Evolutionary conservation across 2,329 filamentous ascomycete genomes (phyloP).

Genomic region (Beauveria brongniartii): DNA sequence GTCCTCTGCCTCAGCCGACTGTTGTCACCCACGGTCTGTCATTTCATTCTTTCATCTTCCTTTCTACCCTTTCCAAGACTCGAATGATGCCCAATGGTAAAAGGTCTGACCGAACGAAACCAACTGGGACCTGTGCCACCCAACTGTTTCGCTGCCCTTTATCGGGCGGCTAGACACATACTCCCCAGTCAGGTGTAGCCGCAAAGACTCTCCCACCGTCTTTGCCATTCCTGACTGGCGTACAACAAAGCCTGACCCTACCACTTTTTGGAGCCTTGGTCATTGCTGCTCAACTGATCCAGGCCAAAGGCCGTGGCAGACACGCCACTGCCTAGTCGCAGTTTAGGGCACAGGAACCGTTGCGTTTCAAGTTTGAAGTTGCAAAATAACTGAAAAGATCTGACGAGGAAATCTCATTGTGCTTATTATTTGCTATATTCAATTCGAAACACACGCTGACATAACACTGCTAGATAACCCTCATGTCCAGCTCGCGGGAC

Average conservation of each 20-base stretch:
- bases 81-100: constrained; percentile 55
- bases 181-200: neutral
- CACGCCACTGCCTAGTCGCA: constrained; percentile 21
- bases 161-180: neutral
- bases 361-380: constrained; percentile 43
- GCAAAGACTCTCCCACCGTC: neutral
- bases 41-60: neutral
- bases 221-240: neutral
- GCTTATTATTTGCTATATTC: neutral
- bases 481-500: neutral
- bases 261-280: constrained; percentile 46
- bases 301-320: constrained; percentile 55
- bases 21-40: neutral
- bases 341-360: constrained; percentile 33
- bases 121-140: constrained; percentile 35
- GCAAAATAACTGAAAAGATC: constrained; percentile 64
- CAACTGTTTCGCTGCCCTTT: neutral
- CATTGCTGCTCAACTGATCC: constrained; percentile 35
- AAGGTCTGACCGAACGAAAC: constrained; percentile 51
- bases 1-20: neutral
- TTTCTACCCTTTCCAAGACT: constrained; percentile 4
- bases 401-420: constrained; percentile 36
- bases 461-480: neutral
- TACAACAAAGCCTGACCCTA: constrained; percentile 14
- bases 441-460: neutral